Evolutionary conservation across 108 stramenopile genomes (phyloP).

Genomic region (Cyclotella distinguenda): DNA sequence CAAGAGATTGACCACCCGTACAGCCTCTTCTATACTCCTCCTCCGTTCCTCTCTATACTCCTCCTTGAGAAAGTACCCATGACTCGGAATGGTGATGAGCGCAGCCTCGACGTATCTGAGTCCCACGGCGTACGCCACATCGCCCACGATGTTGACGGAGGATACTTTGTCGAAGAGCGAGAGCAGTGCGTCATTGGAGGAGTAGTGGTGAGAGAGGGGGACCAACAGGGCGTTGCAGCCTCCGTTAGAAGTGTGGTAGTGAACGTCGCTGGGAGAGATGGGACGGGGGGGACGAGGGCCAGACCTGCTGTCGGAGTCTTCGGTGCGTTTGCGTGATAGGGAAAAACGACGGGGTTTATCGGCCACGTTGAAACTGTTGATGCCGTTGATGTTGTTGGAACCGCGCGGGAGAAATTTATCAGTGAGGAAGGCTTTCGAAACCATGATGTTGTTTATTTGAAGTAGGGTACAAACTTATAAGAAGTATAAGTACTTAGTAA

Average conservation of each 20-base stretch:
- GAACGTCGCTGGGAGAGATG: constrained; percentile 5
- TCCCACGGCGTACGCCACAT: constrained; percentile 42
- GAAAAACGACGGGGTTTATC: neutral
- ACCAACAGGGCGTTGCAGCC: constrained; percentile 3
- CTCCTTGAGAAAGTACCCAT: constrained; percentile 53
- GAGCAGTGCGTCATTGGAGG: constrained; percentile 9
- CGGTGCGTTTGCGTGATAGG: neutral
- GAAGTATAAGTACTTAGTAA: too few species aligned
- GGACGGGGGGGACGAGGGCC: neutral
- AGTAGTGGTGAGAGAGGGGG: constrained; percentile 11
- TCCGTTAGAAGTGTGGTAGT: constrained; percentile 2
- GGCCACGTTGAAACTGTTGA: neutral
- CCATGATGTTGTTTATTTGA: too few species aligned
- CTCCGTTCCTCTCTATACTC: constrained; percentile 26
- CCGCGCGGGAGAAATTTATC: neutral
- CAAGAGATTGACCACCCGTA: constrained; percentile 49
- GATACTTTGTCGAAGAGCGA: neutral
- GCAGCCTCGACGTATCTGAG: constrained; percentile 65
- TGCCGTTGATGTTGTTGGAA: neutral
- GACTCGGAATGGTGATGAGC: constrained; percentile 60
- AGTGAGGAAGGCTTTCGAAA: too few species aligned
- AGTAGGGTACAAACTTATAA: too few species aligned
- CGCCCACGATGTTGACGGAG: neutral
- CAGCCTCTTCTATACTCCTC: constrained; percentile 42
- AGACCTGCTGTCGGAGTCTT: neutral